These are phyloP conservation scores for Aspergillus persii DNA, from an alignment of 2,329 filamentous ascomycete species.

Conservation along the genomic window DNA sequence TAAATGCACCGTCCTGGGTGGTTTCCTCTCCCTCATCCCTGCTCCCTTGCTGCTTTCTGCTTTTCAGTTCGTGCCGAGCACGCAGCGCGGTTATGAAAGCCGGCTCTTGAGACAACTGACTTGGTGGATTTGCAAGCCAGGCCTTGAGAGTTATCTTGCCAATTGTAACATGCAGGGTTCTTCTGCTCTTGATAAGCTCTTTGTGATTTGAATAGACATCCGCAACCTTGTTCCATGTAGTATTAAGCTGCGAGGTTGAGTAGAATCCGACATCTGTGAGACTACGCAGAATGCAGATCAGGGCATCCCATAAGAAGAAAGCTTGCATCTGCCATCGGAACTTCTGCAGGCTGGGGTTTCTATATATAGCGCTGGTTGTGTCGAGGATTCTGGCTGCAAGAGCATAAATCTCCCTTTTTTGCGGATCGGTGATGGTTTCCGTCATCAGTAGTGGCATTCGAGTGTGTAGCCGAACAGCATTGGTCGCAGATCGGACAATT, in stretches of 20 bases:
- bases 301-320: conserved; percentile 51
- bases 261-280: conserved; percentile 31
- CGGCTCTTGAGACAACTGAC: conserved; percentile 4
- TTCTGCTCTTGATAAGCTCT: conserved; percentile 32
- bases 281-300: conserved; percentile 46
- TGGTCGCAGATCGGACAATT: conserved; percentile 42
- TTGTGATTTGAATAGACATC: conserved; percentile 44
- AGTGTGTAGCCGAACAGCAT: conserved; percentile 44
- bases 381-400: conserved; percentile 19
- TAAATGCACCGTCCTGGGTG: neutral
- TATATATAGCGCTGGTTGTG: conserved; percentile 36
- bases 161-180: conserved; percentile 3
- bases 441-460: conserved; percentile 34
- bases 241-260: conserved; percentile 24
- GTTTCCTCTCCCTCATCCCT: neutral
- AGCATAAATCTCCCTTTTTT: conserved; percentile 4
- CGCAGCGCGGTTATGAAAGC: conserved; percentile 11
- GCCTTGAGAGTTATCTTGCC: conserved; percentile 7
- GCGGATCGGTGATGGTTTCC: conserved; percentile 1
- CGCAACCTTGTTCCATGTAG: conserved; percentile 45
- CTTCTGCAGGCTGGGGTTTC: conserved; percentile 33
- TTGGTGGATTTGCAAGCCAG: conserved; percentile 11
- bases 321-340: conserved; percentile 45
- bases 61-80: conserved; percentile 1
- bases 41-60: neutral